phyloP scores from a whole-genome alignment of 139 green algal species.

The Diplosphaera chodatii region DNA sequence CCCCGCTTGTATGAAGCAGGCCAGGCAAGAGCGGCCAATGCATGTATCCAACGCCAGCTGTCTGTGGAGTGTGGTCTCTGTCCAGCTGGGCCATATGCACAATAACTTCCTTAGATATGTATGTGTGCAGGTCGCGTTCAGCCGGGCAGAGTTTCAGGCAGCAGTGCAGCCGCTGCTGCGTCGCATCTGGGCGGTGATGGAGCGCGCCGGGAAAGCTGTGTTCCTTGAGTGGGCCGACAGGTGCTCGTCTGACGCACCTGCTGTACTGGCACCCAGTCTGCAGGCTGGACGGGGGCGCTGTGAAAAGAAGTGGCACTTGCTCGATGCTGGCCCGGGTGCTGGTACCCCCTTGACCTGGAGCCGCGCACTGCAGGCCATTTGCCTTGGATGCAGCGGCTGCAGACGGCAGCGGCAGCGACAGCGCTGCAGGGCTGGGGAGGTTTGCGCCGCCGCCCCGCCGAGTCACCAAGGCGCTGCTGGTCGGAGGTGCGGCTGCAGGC shows the following conservation, averaged over 20 bases:
- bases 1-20: no score
- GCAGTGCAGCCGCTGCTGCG: constrained; percentile 22
- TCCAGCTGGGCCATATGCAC: no score
- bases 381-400: not conserved
- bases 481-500: constrained; percentile 39
- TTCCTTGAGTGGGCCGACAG: constrained; percentile 1
- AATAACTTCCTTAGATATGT: no score
- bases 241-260: no score
- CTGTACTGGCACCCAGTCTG: not conserved
- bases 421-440: constrained; percentile 1
- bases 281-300: no score
- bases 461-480: constrained; percentile 59
- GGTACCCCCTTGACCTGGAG: no score
- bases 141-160: constrained; percentile 14
- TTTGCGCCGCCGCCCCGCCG: constrained; percentile 51
- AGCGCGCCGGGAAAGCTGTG: not conserved
- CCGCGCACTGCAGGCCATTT: not conserved
- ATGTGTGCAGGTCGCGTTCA: no score
- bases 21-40: no score
- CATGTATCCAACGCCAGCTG: no score
- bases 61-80: no score
- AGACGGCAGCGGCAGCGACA: constrained; percentile 6
- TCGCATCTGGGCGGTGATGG: constrained; percentile 42
- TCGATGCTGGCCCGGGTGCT: no score
- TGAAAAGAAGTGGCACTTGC: no score